Evolutionary conservation across 1,284 basidiomycete species (phyloP).

Genomic region (Ustilago curta): DNA sequence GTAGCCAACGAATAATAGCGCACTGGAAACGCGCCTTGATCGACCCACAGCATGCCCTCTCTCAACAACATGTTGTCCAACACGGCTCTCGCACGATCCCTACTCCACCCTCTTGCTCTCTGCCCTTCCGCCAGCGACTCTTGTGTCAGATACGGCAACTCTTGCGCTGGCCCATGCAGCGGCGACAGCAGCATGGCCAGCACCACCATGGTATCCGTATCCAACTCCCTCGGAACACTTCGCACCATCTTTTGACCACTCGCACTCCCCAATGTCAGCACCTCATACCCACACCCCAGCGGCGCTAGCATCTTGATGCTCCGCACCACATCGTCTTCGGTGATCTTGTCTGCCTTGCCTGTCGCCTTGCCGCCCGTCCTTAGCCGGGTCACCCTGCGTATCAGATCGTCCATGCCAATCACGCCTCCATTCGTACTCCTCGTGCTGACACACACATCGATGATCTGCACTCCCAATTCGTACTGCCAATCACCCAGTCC

Average conservation of each 20-base stretch:
- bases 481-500: constrained; percentile 92
- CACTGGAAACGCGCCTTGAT: constrained; percentile 77
- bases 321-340: constrained; percentile 84
- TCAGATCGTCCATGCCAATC: constrained; percentile 87
- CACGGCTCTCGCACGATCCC: constrained; percentile 80
- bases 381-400: constrained; percentile 81
- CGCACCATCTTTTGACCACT: constrained; percentile 69
- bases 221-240: constrained; percentile 69
- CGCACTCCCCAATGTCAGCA: constrained; percentile 76
- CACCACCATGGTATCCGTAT: constrained; percentile 69
- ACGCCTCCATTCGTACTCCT: constrained; percentile 89
- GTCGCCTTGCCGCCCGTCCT: constrained; percentile 72
- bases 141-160: constrained; percentile 71
- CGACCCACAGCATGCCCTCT: constrained; percentile 94
- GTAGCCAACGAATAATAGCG: constrained; percentile 57
- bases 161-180: constrained; percentile 8
- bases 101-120: constrained; percentile 77
- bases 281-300: constrained; percentile 87
- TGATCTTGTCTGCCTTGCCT: constrained; percentile 69
- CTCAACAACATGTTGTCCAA: constrained; percentile 88
- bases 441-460: constrained; percentile 93
- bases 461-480: constrained; percentile 94
- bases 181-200: constrained; percentile 71
- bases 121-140: constrained; percentile 77
- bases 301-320: constrained; percentile 89